Base-by-base conservation (phyloP, 2,329 filamentous ascomycete species). In the Emergomyces africanus region DNA sequence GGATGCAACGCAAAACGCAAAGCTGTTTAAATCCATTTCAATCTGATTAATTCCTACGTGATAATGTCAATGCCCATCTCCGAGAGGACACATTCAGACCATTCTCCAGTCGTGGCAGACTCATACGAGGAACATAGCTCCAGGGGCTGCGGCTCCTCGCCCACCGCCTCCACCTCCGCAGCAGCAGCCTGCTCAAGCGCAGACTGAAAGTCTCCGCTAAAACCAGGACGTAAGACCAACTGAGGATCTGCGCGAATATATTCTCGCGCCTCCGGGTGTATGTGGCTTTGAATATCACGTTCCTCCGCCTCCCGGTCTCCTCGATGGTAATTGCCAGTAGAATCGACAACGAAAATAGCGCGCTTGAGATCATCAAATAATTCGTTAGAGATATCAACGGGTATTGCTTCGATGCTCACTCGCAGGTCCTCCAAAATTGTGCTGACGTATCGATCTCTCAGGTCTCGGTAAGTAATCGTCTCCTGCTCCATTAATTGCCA, bases 331-430 rank as follows among this genome's bases (percentile, higher is more conserved):
- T 71, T 66, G 49, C 69, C 67, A 8, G 59, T 63, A 12, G 64
- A 60, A 44, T 71, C 67, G 30, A 71, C 59, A 5, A 64, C 66
- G 54, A 71, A 71, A 8, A 71, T 61, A 1, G 66, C 68, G 20
- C 69, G 66, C 61, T 70, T 71, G 61, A 71, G 59, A 41, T 69
- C 68, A 50, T 66, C 65, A 25, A 67, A 69, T 20, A 69, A 61
- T 9, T 65, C 62, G 49, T 71, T 63, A 15, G 59, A 60, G 12
- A 71, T 66, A 23, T 65, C 64, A 9, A 71, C 63, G 9, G 69
- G 69, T 28, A 71, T 70, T 0, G 54, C 49, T 59, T 70, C 68
- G 37, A 71, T 63, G 25, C 59, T 60, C 37, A 50, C 48, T 4
- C 67, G 62, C 65, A 70, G 60, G 20, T 62, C 62, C 15, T 66